Evolutionary conservation across 148 eudicot genomes (phyloP).

Genomic region (Amaranthus palmeri): DNA sequence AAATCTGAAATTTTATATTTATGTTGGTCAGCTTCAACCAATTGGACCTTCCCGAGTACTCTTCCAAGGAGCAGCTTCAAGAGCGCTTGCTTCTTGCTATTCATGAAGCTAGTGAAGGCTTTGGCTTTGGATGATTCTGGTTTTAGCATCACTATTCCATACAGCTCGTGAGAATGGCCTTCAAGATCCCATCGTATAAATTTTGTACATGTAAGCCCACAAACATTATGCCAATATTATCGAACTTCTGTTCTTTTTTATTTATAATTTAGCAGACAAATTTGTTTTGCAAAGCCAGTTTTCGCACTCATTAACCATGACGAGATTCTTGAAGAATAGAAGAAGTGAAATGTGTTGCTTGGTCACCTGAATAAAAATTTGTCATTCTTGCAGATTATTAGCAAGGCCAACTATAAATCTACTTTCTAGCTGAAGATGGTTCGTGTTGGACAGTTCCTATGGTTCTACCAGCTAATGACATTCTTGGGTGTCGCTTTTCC

Average conservation of each 20-base stretch:
- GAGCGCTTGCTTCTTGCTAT: slow-evolving; percentile 92
- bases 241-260: background rate
- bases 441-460: slow-evolving; percentile 1
- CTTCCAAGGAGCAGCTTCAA: slow-evolving; percentile 89
- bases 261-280: background rate
- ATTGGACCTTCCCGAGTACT: slow-evolving; percentile 93
- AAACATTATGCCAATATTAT: background rate
- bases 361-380: slow-evolving; percentile 2
- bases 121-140: slow-evolving; percentile 79
- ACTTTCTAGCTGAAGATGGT: slow-evolving; percentile 4
- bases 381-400: slow-evolving; percentile 12
- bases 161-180: background rate
- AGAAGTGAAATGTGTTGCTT: background rate
- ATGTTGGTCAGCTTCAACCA: slow-evolving; percentile 65
- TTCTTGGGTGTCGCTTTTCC: slow-evolving; percentile 2
- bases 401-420: background rate
- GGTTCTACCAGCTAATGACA: background rate
- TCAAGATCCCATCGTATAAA: slow-evolving; percentile 9
- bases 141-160: background rate
- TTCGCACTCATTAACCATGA: background rate
- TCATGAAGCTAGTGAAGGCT: slow-evolving; percentile 99
- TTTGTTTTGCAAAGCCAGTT: background rate
- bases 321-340: background rate
- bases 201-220: slow-evolving; percentile 28
- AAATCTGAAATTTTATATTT: background rate